Evolutionary conservation across 352 stramenopile species (phyloP).

Genomic region (Pythium utonaiense): DNA sequence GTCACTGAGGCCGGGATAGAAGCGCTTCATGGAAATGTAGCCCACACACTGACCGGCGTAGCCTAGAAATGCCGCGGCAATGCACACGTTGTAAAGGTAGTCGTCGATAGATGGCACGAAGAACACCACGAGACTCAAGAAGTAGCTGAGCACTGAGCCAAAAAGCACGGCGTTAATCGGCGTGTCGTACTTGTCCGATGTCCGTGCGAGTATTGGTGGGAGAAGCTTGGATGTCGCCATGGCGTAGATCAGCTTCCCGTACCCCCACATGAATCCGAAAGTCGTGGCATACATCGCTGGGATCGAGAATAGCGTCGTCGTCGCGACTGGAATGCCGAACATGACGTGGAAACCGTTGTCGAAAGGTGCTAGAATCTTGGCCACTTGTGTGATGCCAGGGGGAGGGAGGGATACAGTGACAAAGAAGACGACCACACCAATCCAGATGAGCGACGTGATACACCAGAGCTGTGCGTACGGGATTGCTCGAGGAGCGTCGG

Average conservation of each 20-base stretch:
- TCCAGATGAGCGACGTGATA: constrained; percentile 19
- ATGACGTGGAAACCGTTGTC: constrained; percentile 30
- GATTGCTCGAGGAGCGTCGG: constrained; percentile 13
- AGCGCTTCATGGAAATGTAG: constrained; percentile 28
- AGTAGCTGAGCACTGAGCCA: constrained; percentile 23
- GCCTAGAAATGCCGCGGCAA: constrained; percentile 23
- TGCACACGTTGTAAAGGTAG: constrained; percentile 27
- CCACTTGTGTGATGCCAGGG: constrained; percentile 17
- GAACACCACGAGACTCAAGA: constrained; percentile 22
- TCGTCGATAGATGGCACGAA: constrained; percentile 20
- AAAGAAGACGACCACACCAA: constrained; percentile 23
- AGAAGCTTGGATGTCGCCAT: constrained; percentile 29
- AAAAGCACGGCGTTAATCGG: constrained; percentile 23
- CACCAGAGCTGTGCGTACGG: constrained; percentile 26
- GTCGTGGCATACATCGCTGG: constrained; percentile 30
- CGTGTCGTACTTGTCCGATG: constrained; percentile 24
- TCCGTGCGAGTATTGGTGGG: constrained; percentile 11
- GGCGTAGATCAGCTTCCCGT: constrained; percentile 23
- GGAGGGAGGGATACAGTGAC: constrained; percentile 26
- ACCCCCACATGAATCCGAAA: constrained; percentile 35
- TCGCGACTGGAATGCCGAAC: constrained; percentile 17
- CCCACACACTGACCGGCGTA: constrained; percentile 33
- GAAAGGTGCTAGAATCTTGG: constrained; percentile 25
- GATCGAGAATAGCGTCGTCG: constrained; percentile 28
- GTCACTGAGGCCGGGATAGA: constrained; percentile 14